Percentiles rank a stretch among this genome's conserved stretches.
These are phyloP conservation scores for Penicillium subrubescens DNA, from an alignment of 495 filamentous ascomycete species.

Conservation along the genomic window DNA sequence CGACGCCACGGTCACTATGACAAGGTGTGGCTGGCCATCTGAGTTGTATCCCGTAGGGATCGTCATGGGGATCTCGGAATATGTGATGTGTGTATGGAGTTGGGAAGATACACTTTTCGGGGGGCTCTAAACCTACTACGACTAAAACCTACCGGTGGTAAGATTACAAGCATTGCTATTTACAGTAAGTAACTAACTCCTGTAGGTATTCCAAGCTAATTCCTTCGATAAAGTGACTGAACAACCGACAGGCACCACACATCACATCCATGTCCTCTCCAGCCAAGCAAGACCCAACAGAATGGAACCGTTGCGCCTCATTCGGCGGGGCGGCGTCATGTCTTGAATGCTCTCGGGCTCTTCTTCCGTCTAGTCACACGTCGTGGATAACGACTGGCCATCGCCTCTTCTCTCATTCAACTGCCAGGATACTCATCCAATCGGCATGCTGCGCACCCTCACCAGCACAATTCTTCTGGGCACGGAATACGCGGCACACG, in stretches of 20 bases:
- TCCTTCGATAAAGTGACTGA: not conserved
- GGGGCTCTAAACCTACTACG: not conserved
- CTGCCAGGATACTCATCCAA: not conserved
- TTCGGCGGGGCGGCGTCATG: constrained; percentile 6
- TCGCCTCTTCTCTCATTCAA: not conserved
- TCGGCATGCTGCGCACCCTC: not conserved
- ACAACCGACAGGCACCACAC: not conserved
- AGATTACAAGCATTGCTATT: not conserved
- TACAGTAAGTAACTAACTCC: not conserved
- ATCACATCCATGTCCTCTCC: not conserved
- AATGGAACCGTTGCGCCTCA: constrained; percentile 35
- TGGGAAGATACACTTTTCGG: not conserved
- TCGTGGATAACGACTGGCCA: not conserved
- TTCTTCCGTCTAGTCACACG: not conserved
- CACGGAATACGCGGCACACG: not conserved
- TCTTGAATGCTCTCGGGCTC: not conserved
- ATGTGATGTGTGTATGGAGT: not conserved
- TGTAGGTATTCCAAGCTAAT: not conserved
- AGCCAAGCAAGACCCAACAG: constrained; percentile 15
- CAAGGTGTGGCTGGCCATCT: constrained; percentile 5
- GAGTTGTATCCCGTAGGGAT: not conserved
- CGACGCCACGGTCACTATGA: not conserved
- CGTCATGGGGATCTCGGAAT: not conserved
- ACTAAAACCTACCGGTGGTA: not conserved
- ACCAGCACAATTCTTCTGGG: not conserved